These are phyloP conservation scores for Ceriops zippeliana DNA, from an alignment of 345 rosid genomes.

Conservation along the genomic window DNA sequence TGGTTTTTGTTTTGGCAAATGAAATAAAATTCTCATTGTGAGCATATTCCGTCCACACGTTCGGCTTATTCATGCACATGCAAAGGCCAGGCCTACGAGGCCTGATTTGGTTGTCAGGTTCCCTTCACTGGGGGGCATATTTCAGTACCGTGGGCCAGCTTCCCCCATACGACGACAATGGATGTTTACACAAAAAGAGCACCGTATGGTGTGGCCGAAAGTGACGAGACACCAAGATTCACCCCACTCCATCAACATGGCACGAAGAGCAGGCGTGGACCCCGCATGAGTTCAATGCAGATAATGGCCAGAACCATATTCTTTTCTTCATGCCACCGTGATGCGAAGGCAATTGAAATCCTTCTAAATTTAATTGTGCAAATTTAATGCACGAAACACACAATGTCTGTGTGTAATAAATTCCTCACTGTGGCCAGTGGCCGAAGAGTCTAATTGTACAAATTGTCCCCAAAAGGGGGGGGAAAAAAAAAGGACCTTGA, in stretches of 20 bases:
- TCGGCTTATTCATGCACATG: slow-evolving; percentile 8
- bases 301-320: too few relatives aligned
- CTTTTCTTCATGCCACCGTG: too few relatives aligned
- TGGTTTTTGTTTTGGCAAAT: neutral
- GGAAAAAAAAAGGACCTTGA: too few relatives aligned
- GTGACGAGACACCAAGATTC: slow-evolving; percentile 32
- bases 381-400: too few relatives aligned
- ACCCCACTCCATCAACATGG: slow-evolving; percentile 6
- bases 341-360: too few relatives aligned
- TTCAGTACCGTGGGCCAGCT: slow-evolving; percentile 19
- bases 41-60: slow-evolving; percentile 3
- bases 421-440: too few relatives aligned
- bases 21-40: neutral
- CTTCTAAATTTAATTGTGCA: too few relatives aligned
- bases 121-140: slow-evolving; percentile 6
- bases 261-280: neutral
- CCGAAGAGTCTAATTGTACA: too few relatives aligned
- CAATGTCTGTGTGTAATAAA: too few relatives aligned
- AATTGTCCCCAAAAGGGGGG: too few relatives aligned
- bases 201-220: slow-evolving; percentile 25
- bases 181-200: slow-evolving; percentile 8
- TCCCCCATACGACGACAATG: slow-evolving; percentile 18
- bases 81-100: neutral
- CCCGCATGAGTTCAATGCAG: too few relatives aligned
- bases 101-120: slow-evolving; percentile 4